Base-by-base conservation (phyloP, 257 asterid species). In the Ligustrum vulgare region DNA sequence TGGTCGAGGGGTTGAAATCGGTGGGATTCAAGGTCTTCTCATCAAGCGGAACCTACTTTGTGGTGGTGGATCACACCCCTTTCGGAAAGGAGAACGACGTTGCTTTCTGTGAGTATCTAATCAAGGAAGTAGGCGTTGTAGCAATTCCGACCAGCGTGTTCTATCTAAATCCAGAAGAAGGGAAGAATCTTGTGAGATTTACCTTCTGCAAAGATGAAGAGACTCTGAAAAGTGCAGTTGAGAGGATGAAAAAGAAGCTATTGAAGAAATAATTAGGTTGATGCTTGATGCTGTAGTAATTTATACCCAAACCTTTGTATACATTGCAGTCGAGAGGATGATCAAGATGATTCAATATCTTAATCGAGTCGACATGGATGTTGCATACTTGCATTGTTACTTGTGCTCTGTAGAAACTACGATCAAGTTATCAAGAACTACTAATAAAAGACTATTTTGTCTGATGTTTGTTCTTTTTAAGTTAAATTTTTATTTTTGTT, bases 141-240 rank as follows among this genome's bases (percentile, higher is more conserved):
- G 98, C 98, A 6, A 95, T 93, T 39, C 99, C 99, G 0, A 90
- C 99, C 0, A 93, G 99, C 9, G 97, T 95, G 5, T 95, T 95
- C 54, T 95, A 95, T 66, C 82, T 93, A 72, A 82, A 95, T 79
- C 96, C 98, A 0, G 97, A 93, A 70, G 98, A 95, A 56, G 99
- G 99, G 12, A 95, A 90, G 89, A 91, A 91, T 63, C 94, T 95
- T 69, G 99, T 95, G 76, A 90, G 99, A 84, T 95, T 95, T 73
- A 91, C 99, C 39, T 95, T 95, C 87, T 95, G 98, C 86, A 95
- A 95, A 80, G 98, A 95, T 67, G 96, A 90, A 75, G 90, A 75
- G 34, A 90, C 93, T 35, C 93, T 90, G 23, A 82, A 78, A 69
- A 84, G 81, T 72, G 96, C 96, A 8, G 91, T 90, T 43, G 87